Conservation (phyloP, 805 yeast species). For the Kuraishia piskuri region DNA sequence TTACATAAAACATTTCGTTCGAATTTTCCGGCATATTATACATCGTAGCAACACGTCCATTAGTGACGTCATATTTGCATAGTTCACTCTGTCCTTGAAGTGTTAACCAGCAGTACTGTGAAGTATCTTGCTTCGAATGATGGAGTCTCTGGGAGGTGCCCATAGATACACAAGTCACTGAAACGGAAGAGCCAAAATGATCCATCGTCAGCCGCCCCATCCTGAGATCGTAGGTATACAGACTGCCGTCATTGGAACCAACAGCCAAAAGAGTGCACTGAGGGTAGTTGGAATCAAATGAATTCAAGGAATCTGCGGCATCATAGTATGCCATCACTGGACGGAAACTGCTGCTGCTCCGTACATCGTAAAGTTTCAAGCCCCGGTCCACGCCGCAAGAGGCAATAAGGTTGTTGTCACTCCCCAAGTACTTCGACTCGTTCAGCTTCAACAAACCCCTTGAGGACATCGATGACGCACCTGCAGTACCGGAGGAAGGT, state of each 20-base stretch:
- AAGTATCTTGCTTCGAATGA: not conserved
- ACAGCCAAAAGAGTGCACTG: not conserved
- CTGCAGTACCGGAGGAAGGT: not conserved
- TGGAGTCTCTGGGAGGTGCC: not conserved
- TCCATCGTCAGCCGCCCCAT: not conserved
- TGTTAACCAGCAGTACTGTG: not conserved
- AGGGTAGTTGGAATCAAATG: not conserved
- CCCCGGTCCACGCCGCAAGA: slow-evolving; percentile 1
- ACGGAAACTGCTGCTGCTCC: not conserved
- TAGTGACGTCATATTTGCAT: not conserved
- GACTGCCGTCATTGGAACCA: slow-evolving; percentile 1
- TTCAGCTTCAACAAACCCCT: not conserved
- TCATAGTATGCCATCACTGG: not conserved
- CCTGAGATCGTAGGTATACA: slow-evolving; percentile 2
- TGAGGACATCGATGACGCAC: not conserved
- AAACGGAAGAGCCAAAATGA: not conserved
- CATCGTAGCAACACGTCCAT: not conserved
- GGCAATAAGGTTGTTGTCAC: not conserved
- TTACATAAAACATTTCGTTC: too few relatives aligned
- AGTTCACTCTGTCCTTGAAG: not conserved
- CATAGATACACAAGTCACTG: not conserved
- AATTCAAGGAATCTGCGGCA: not conserved
- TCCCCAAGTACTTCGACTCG: not conserved
- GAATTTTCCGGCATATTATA: not conserved
- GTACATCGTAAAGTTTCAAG: not conserved